Evolutionary conservation across 768 basidiomycete species (phyloP), one percentile per base, ranked within the genome.

Genomic region (Mycena vulgaris): DNA sequence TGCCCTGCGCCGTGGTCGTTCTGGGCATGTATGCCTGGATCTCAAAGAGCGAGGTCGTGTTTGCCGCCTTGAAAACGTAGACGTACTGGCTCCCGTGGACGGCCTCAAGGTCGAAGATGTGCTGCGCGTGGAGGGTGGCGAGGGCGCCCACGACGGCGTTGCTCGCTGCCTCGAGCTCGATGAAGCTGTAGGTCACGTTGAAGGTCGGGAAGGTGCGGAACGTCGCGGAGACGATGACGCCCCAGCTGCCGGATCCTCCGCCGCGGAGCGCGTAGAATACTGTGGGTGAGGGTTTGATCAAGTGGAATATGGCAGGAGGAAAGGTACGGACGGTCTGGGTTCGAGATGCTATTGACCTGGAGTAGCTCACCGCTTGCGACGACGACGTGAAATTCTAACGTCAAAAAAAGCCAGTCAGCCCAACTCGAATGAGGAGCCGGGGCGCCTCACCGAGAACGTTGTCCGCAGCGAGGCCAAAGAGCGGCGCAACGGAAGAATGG

Each of bases 221-320:
- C 8, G 82, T 83, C 0, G 80, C 79, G 27, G 80, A 78, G 28
- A 82, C 72, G 47, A 83, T 78, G n/a, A 83, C 77, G 25, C 82
- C 83, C 82, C 80, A 84, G 40, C 77, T 80, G 11, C 83, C 83
- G 13, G 75, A 67, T 23, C 78, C 79, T 47, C 79, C 78, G 5
- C 78, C 78, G 0, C 79, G 74, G 23, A 78, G 57, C 39, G 78
- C 77, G 72, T 72, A 80, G 59, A 78, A 80, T 30, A 79, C 76
- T 79, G 60, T 21, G 8, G 3, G 31, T 5, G 23, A 11, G 3
- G 5, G 17, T 9, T 14, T 27, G 2, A 2, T 11, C 10, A 28
- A 13, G 35, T 13, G 2, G 35, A 21, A 47, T 19, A 27, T 28
- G 10, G 13, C 19, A 35, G 13, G 31, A 35, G 19, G 19, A 25